Evolutionary conservation across 129 eudicot genomes (phyloP).

Genomic region (Logfia minima): DNA sequence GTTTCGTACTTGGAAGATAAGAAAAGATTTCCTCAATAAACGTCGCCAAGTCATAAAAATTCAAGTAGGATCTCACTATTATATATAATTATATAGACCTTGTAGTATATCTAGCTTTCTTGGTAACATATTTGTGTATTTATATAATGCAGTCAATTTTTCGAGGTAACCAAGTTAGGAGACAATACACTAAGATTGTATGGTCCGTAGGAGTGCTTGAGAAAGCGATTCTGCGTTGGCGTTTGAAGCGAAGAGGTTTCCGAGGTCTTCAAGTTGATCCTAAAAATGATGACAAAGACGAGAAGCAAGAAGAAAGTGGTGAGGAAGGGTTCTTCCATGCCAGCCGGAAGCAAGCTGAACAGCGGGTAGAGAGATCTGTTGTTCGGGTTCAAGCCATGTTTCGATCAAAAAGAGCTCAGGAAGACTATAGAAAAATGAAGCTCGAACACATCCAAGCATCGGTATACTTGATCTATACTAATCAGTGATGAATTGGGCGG

Average conservation of each 20-base stretch:
- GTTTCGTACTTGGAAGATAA: constrained; percentile 88
- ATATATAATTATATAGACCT: background rate
- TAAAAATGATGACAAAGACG: constrained; percentile 24
- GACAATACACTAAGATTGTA: constrained; percentile 65
- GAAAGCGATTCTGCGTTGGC: constrained; percentile 90
- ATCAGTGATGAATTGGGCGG: constrained; percentile 3
- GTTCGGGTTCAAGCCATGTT: constrained; percentile 96
- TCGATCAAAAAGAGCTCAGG: constrained; percentile 81
- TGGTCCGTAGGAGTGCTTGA: constrained; percentile 98
- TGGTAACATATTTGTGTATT: constrained; percentile 12
- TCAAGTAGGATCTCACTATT: constrained; percentile 58
- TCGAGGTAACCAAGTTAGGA: constrained; percentile 82
- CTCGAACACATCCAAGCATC: constrained; percentile 57
- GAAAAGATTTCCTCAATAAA: constrained; percentile 73
- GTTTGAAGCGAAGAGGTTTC: constrained; percentile 78
- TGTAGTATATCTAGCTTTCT: background rate
- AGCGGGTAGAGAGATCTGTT: constrained; percentile 94
- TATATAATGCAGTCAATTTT: constrained; percentile 57
- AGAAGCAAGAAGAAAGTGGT: constrained; percentile 43
- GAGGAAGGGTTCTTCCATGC: constrained; percentile 88
- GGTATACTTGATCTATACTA: constrained; percentile 38
- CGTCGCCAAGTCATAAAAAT: constrained; percentile 79
- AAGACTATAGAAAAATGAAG: constrained; percentile 86
- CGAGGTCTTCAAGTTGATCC: constrained; percentile 74
- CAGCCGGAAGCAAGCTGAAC: constrained; percentile 91